Base-by-base conservation (phyloP, 371 early-diverging fungal species). In the Capillidium rhysosporum region DNA sequence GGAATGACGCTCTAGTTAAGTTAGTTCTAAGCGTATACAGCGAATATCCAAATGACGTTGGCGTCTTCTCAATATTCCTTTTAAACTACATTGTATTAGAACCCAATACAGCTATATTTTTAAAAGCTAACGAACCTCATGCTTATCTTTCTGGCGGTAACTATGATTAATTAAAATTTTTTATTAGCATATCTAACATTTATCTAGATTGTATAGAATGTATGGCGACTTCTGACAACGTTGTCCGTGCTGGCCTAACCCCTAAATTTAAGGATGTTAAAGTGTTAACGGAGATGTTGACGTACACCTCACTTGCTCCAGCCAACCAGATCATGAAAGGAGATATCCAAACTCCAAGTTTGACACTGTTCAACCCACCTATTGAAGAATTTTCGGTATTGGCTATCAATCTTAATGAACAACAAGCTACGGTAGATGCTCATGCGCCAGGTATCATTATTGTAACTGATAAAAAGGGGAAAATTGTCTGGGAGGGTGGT, bases 201-300 rank as follows among this genome's bases (percentile, higher is more conserved):
- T 29, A 38, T 18, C 5, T 57, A 82, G 98, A 97, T 65, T 91
- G 89, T 66, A 76, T 95, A 41, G 98, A 97, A 66, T 95, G 94
- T 65, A 97, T 97, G 98, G 96, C 98, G 1, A 78, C 92, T 4
- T 83, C 84, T 53, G 98, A 97, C 65, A 97, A 97, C 62, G 98
- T 97, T 0, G 89, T 97, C 2, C 84, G 98, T 28, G 88, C 95
- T 2, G 98, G 98, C 4, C 65, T 97, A 52, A 97, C 98, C 7
- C 98, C 98, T n/a, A 97, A 97, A 67, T 85, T 89, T 65, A 89
- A 90, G 69, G 96, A 97, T 65, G 94, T 97, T 20, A 69, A 78
- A 20, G 90, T 92, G 1, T 72, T 97, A 23, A 80, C 88, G 0
- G 63, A 75, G 20, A 95, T 94, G 92, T 71, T 95, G 44, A 92